Evolutionary conservation across 257 asterid genomes (phyloP).

Genomic region (Ligustrum vulgare): DNA sequence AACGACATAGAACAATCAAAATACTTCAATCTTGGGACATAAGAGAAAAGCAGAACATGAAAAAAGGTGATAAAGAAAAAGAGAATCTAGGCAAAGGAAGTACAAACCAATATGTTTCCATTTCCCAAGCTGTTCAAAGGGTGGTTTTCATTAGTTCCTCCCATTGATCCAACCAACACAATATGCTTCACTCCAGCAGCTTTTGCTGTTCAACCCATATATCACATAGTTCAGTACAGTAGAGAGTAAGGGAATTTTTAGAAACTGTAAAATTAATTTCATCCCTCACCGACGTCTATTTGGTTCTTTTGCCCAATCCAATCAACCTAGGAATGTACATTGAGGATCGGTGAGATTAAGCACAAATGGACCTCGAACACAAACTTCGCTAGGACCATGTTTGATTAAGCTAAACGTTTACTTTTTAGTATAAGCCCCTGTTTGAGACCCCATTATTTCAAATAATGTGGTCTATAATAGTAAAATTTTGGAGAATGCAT

Average conservation of each 20-base stretch:
- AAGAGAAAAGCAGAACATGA: not conserved
- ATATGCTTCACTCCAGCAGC: slow-evolving; percentile 96
- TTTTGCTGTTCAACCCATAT: slow-evolving; percentile 59
- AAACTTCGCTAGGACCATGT: not conserved
- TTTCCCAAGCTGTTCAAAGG: slow-evolving; percentile 82
- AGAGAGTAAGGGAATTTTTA: not conserved
- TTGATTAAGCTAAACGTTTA: not conserved
- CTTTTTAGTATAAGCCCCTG: not conserved
- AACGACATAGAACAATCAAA: not conserved
- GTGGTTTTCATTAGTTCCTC: slow-evolving; percentile 75
- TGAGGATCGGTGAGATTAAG: slow-evolving; percentile 11
- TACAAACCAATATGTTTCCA: slow-evolving; percentile 87
- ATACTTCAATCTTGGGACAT: not conserved
- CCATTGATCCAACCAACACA: slow-evolving; percentile 96
- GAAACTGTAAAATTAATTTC: slow-evolving; percentile 1
- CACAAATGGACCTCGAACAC: not conserved
- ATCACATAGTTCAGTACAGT: not conserved
- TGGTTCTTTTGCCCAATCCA: slow-evolving; percentile 98
- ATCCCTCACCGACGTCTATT: slow-evolving; percentile 74
- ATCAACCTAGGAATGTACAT: slow-evolving; percentile 58
- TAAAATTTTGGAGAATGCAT: too few relatives aligned
- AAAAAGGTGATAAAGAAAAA: not conserved
- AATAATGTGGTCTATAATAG: too few relatives aligned
- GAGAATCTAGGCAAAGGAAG: not conserved
- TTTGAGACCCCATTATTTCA: too few relatives aligned